Conservation (phyloP, 495 filamentous ascomycete species). For the Evernia prunastri region DNA sequence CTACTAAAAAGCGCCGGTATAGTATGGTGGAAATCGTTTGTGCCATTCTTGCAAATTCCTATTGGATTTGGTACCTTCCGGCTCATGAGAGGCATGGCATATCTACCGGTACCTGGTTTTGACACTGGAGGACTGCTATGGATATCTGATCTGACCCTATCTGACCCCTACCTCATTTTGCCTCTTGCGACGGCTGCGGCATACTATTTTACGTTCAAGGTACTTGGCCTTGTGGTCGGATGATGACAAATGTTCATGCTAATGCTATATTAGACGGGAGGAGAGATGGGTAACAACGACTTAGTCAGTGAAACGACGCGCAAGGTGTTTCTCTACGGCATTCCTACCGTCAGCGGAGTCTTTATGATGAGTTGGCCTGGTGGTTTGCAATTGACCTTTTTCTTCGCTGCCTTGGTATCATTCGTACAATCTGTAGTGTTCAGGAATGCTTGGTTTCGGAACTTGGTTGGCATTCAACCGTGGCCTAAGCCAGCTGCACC, state of each 20-base stretch:
- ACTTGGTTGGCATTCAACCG: constrained; percentile 47
- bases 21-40: constrained; percentile 42
- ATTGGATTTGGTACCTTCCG: constrained; percentile 76
- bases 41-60: constrained; percentile 58
- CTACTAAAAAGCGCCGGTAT: constrained; percentile 50
- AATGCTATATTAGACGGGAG: constrained; percentile 2
- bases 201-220: constrained; percentile 51
- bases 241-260: neutral
- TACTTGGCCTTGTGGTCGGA: constrained; percentile 32
- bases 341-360: constrained; percentile 56
- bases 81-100: constrained; percentile 64
- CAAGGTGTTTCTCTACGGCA: constrained; percentile 46
- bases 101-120: constrained; percentile 72
- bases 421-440: constrained; percentile 52
- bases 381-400: constrained; percentile 67
- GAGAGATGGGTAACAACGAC: neutral
- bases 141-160: constrained; percentile 70
- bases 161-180: constrained; percentile 72
- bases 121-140: constrained; percentile 62
- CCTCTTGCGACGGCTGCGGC: constrained; percentile 47
- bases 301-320: constrained; percentile 28
- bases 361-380: constrained; percentile 62
- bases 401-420: constrained; percentile 48
- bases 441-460: constrained; percentile 43
- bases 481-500: constrained; percentile 21